Conservation (phyloP, 805 yeast species). For the Kodamaea kakaduensis region DNA sequence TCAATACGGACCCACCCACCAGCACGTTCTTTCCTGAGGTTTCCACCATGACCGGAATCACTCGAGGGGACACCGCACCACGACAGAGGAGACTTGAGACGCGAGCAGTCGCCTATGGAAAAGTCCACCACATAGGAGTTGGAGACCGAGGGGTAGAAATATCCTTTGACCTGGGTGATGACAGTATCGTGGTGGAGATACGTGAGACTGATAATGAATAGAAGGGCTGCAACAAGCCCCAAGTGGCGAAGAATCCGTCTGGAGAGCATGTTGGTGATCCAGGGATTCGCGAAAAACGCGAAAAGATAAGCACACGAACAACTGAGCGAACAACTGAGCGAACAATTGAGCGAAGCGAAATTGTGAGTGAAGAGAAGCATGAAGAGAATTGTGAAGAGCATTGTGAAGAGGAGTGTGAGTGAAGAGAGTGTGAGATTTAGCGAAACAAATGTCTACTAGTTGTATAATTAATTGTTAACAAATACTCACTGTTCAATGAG, state of each 20-base stretch:
- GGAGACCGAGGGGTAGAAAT: constrained; percentile 37
- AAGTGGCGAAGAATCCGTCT: constrained; percentile 1
- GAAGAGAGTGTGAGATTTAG: too few species aligned
- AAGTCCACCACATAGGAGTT: constrained; percentile 40
- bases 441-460: too few species aligned
- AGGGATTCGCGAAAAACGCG: too few species aligned
- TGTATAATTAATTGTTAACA: too few species aligned
- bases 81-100: constrained; percentile 18
- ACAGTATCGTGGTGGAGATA: constrained; percentile 1
- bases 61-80: constrained; percentile 27
- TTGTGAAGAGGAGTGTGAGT: too few species aligned
- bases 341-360: too few species aligned
- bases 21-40: constrained; percentile 18
- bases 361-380: too few species aligned
- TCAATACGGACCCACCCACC: constrained; percentile 41
- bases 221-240: not conserved
- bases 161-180: constrained; percentile 11
- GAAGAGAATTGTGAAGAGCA: too few species aligned
- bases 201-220: not conserved
- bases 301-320: too few species aligned
- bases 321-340: too few species aligned
- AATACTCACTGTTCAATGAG: too few species aligned
- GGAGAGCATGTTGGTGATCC: not conserved
- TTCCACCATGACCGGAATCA: constrained; percentile 16
- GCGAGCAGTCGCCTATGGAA: constrained; percentile 31